Evolutionary conservation across 2,329 filamentous ascomycete genomes (phyloP), one percentile per base, ranked within the genome.

Genomic region (Epichloe elymi): DNA sequence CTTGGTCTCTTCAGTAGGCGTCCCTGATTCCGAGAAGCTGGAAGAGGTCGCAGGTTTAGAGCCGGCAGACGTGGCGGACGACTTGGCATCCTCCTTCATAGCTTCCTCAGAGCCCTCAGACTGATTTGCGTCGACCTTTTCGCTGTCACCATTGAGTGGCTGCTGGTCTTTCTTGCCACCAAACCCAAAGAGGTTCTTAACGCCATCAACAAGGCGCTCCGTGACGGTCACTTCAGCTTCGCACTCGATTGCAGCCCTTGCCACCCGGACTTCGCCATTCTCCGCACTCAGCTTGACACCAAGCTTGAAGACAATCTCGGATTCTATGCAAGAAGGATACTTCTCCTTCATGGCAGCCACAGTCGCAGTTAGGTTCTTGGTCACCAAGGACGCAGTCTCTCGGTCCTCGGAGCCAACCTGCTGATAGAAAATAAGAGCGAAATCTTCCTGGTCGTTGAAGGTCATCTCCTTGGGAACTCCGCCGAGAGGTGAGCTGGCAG

Each of bases 161-260:
- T 95, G 86, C 51, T 91, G 86, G 35, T 86, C 85, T 70, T 95
- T 95, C 61, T 86, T 86, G n/a, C 50, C 43, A 26, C 91, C 93
- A 63, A 97, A 90, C 5, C 93, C 93, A 63, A 98, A 94, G 55
- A 96, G 79, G 57, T 90, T 94, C 75, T 98, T 98, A 57, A 97
- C 88, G 42, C 88, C 90, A 62, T 95, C 91, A 46, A 96, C 86
- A 46, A 97, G 79, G 48, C 85, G 83, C 56, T 86, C 87, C 65
- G 89, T 88, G 67, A 83, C 81, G 8, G 70, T 66, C 4, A 75
- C 76, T 49, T 94, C 86, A 26, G 85, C 79, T 64, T 95, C 87
- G 62, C 93, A 98, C 65, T 90, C 90, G 5, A 93, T 83, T 51
- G 77, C 77, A n/a, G 85, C 86, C 59, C 80, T 80, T 51, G 78